Evolutionary conservation across 495 filamentous ascomycete genomes (phyloP).

Genomic region (Lindgomyces ingoldianus): DNA sequence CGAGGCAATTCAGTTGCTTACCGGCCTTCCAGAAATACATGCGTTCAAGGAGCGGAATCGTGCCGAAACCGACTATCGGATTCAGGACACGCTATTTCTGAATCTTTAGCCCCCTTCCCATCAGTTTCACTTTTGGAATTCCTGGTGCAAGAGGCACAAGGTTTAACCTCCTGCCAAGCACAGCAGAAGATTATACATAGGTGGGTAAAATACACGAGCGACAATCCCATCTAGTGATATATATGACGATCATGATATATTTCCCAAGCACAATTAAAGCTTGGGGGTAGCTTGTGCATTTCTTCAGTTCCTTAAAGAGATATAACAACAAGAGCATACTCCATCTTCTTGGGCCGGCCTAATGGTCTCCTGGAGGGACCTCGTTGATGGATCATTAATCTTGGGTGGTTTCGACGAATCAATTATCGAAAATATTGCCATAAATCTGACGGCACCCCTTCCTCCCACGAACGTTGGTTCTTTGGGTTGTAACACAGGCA

Average conservation of each 20-base stretch:
- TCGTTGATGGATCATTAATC: neutral
- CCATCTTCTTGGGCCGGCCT: neutral
- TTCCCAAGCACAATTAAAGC: neutral
- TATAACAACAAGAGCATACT: neutral
- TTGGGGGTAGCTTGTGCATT: neutral
- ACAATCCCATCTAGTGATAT: too few species aligned
- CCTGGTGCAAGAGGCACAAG: too few species aligned
- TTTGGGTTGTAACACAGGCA: neutral
- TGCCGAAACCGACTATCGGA: neutral
- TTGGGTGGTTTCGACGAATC: neutral
- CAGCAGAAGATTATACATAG: too few species aligned
- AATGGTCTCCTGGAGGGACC: neutral
- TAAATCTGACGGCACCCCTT: neutral
- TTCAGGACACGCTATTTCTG: neutral
- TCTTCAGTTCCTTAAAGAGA: neutral
- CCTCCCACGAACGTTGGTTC: neutral
- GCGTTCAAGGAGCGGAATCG: neutral
- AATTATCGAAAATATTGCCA: neutral
- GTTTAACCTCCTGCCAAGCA: too few species aligned
- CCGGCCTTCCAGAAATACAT: neutral
- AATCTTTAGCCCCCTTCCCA: neutral
- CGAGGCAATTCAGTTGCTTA: neutral
- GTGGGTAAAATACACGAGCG: too few species aligned
- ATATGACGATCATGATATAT: neutral
- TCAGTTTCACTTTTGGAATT: neutral